Conservation (phyloP, 805 yeast genomes). For the Barnettozyma sp. region DNA sequence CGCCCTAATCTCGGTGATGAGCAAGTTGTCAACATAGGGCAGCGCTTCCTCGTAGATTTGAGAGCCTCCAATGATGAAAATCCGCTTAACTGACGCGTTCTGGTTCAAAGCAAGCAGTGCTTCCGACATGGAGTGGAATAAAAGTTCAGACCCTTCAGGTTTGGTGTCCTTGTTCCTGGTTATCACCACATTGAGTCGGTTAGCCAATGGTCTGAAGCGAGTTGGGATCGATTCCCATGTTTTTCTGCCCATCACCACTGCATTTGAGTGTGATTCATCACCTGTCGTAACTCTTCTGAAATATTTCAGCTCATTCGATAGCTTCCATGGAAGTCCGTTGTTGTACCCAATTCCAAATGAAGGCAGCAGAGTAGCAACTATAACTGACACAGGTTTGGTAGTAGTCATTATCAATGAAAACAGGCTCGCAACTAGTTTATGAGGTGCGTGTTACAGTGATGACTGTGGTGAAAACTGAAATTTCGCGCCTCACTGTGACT, state of each 20-base stretch:
- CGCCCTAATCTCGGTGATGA: slow-evolving; percentile 62
- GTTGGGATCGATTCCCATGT: slow-evolving; percentile 93
- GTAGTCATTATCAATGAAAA: not conserved
- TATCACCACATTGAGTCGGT: slow-evolving; percentile 67
- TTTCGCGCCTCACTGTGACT: too few relatives aligned
- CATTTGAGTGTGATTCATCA: slow-evolving; percentile 41
- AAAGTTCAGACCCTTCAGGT: slow-evolving; percentile 21
- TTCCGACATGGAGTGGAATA: slow-evolving; percentile 37
- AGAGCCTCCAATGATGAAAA: slow-evolving; percentile 91
- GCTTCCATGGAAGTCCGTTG: slow-evolving; percentile 83
- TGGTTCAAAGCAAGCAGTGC: slow-evolving; percentile 33
- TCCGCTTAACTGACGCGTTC: slow-evolving; percentile 38
- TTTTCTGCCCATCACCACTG: slow-evolving; percentile 91
- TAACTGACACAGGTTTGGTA: slow-evolving; percentile 42
- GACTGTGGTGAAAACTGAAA: too few relatives aligned
- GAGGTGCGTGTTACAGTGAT: too few relatives aligned
- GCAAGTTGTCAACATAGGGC: slow-evolving; percentile 42
- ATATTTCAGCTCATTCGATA: slow-evolving; percentile 77
- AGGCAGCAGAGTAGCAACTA: slow-evolving; percentile 85
- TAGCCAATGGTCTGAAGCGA: slow-evolving; percentile 75
- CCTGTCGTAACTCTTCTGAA: slow-evolving; percentile 67
- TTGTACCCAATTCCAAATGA: slow-evolving; percentile 76
- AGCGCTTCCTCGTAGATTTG: slow-evolving; percentile 63
- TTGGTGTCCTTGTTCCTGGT: slow-evolving; percentile 37
- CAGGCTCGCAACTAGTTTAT: too few relatives aligned